Evolutionary conservation across 108 stramenopile genomes (phyloP), one percentile per base, ranked within the genome.

Genomic region (Nannochloropsis salina): DNA sequence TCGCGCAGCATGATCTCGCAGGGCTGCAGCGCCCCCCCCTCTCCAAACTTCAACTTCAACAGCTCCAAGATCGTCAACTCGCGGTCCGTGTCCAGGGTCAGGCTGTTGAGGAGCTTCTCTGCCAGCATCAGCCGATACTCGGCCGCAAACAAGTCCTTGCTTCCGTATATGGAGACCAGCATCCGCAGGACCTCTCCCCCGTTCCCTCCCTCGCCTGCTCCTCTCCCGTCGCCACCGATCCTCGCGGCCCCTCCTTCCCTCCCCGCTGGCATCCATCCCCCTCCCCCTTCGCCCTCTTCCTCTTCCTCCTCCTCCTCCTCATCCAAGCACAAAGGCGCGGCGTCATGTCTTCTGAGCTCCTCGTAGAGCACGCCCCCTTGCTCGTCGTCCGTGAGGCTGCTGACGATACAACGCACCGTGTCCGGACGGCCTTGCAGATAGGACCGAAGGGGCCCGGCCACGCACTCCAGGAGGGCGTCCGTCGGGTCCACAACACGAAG

Each of bases 1-100:
- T 99, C 98, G 84, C 96, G 95, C 80, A 99, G 90, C 97, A 99
- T 99, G 83, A 99, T 94, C 88, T 99, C 97, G 86, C 97, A 98
- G 83, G 94, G 93, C 43, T 95, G 90, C 94, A 98, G 92, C 44
- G 93, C 94, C 12, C 88, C 81, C n/a, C 61, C 61, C 86, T 97
- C 97, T 31, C 98, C 98, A 87, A 99, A 98, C 31, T 97, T 92
- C 40, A 97, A 86, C 86, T 99, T 99, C 44, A 99, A 92, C 44
- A 99, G 90, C 90, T 99, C 98, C 41, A 99, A 83, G 74, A 95
- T 99, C 83, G 93, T 94, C 6, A 99, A 93, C 86, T 98, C 96
- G 84, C 90, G 88, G 84, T 97, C 97, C 3, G 97, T 97, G 85
- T 96, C 92, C 61, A 74, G n/a, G n/a, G 15, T 74, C 20, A 94